A percentile compares a stretch with the other conserved stretches of the same genome.
Evolutionary conservation across 805 yeast genomes (phyloP).

Genomic region (Candida yuanshanica): DNA sequence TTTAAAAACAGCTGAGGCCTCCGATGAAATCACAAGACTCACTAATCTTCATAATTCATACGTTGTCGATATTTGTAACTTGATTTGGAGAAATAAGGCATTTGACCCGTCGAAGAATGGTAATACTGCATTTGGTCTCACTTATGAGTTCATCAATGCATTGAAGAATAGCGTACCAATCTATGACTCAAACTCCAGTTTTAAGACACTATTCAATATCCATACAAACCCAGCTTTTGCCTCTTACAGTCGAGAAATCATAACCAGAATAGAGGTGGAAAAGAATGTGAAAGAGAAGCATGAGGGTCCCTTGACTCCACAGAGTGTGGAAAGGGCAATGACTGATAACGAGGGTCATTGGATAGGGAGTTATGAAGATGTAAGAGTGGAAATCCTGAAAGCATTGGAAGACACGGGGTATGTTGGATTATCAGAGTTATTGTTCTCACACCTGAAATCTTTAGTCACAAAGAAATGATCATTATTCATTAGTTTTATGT

Average conservation of each 20-base stretch:
- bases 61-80: constrained; percentile 50
- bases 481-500: neutral
- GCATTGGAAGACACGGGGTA: constrained; percentile 39
- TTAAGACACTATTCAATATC: constrained; percentile 28
- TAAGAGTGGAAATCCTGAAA: constrained; percentile 40
- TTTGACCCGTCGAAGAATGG: constrained; percentile 31
- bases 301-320: constrained; percentile 48
- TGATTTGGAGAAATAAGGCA: constrained; percentile 51
- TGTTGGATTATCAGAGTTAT: constrained; percentile 41
- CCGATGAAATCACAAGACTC: constrained; percentile 21
- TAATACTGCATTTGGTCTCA: constrained; percentile 26
- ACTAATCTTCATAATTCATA: constrained; percentile 39
- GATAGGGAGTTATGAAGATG: constrained; percentile 39
- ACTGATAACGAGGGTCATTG: constrained; percentile 24
- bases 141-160: constrained; percentile 24
- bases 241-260: constrained; percentile 35
- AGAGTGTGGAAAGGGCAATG: constrained; percentile 30
- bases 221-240: constrained; percentile 50
- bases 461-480: constrained; percentile 27
- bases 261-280: constrained; percentile 43
- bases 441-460: constrained; percentile 50
- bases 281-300: constrained; percentile 32
- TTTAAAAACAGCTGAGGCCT: constrained; percentile 9
- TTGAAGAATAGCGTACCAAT: constrained; percentile 19
- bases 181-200: constrained; percentile 20